Evolutionary conservation across 176 grass and related monocot species (phyloP).

Genomic region (Poa pratensis): DNA sequence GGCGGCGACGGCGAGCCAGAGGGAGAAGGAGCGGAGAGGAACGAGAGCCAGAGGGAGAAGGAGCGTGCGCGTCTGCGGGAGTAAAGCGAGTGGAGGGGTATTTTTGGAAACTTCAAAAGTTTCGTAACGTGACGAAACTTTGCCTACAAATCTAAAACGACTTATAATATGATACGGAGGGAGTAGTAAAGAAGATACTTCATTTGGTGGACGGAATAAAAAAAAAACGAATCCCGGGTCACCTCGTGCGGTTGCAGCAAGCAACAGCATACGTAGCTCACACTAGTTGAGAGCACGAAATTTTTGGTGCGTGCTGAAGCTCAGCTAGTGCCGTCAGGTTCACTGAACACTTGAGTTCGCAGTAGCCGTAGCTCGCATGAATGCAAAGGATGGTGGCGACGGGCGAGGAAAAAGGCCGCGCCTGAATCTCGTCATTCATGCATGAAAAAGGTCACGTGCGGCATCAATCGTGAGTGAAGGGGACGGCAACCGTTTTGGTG

Average conservation of each 20-base stretch:
- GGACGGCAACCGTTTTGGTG: background rate
- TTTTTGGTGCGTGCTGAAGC: background rate
- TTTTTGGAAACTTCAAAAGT: too few species aligned
- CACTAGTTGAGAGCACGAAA: background rate
- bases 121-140: too few species aligned
- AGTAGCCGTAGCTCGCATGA: background rate
- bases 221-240: background rate
- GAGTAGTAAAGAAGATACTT: too few species aligned
- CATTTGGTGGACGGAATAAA: background rate
- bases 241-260: background rate
- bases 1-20: too few species aligned
- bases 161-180: too few species aligned
- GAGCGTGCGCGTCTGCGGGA: too few species aligned
- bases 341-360: constrained; percentile 32
- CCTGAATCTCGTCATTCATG: constrained; percentile 1
- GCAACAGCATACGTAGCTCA: background rate
- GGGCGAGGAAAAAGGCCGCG: background rate
- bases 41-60: too few species aligned
- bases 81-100: too few species aligned
- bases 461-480: background rate
- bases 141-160: too few species aligned
- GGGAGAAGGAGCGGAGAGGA: too few species aligned
- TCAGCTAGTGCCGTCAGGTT: constrained; percentile 36
- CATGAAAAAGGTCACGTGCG: constrained; percentile 35
- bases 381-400: background rate